Evolutionary conservation across 2,329 filamentous ascomycete genomes (phyloP).

Genomic region (Clarireedia paspali): DNA sequence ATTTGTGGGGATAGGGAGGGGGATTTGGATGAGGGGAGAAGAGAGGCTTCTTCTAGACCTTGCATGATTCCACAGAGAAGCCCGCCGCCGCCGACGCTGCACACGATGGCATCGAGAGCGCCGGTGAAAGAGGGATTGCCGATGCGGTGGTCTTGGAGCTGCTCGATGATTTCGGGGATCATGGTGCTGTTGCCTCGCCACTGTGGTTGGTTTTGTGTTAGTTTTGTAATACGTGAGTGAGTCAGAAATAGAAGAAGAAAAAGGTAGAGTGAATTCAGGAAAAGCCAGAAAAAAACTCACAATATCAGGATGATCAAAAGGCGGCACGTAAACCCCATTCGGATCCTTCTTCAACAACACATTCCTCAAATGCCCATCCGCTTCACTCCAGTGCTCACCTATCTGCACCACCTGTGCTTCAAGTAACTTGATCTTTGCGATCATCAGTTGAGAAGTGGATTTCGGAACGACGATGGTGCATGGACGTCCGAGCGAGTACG

Average conservation of each 20-base stretch:
- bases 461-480: conserved; percentile 31
- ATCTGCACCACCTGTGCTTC: conserved; percentile 62
- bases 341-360: conserved; percentile 43
- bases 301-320: conserved; percentile 61
- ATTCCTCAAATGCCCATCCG: conserved; percentile 57
- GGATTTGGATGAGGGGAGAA: not conserved
- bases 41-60: conserved; percentile 34
- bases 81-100: conserved; percentile 74
- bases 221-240: not conserved
- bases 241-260: not conserved
- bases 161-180: conserved; percentile 34
- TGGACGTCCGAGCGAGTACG: conserved; percentile 52
- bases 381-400: conserved; percentile 61
- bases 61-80: conserved; percentile 69
- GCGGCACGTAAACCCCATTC: conserved; percentile 55
- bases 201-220: not conserved
- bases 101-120: conserved; percentile 59
- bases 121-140: not conserved
- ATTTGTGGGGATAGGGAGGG: conserved; percentile 36
- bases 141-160: not conserved
- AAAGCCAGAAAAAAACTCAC: not conserved
- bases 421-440: conserved; percentile 59
- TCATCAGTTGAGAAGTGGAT: conserved; percentile 60
- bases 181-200: conserved; percentile 59
- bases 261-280: not conserved